phyloP scores from a whole-genome alignment of 2,329 filamentous ascomycete genomes.

The Lachnellula suecica region DNA sequence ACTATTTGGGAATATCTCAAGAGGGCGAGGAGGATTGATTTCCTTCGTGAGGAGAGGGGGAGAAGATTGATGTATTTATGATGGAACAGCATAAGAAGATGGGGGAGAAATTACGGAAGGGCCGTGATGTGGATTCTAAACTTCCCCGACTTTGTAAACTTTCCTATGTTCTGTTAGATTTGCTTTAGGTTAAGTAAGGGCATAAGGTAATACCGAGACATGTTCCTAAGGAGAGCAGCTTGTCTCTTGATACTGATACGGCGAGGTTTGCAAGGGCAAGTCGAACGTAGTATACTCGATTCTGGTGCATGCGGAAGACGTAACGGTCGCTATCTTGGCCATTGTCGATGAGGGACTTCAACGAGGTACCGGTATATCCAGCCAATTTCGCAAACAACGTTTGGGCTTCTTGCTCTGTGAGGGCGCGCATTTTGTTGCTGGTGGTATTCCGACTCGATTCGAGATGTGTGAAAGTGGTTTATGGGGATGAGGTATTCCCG shows the following conservation, averaged over 20 bases:
- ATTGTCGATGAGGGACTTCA: conserved; percentile 80
- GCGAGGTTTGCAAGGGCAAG: conserved; percentile 89
- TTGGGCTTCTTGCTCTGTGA: conserved; percentile 78
- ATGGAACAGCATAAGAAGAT: no score
- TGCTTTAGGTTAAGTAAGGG: conserved; percentile 3
- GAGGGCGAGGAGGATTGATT: no score
- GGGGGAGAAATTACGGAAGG: no score
- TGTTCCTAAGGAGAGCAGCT: conserved; percentile 82
- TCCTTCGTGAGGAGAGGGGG: no score
- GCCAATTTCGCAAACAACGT: conserved; percentile 91
- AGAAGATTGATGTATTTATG: no score
- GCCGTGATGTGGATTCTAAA: conserved; percentile 91
- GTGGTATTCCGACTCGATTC: background rate
- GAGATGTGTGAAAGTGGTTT: background rate
- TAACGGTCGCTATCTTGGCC: conserved; percentile 71
- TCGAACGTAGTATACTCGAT: conserved; percentile 88
- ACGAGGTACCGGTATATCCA: conserved; percentile 83
- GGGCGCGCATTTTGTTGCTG: conserved; percentile 63
- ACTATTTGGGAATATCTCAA: no score
- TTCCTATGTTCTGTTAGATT: conserved; percentile 53
- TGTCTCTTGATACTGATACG: conserved; percentile 78
- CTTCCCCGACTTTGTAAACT: conserved; percentile 96
- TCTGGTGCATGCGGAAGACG: conserved; percentile 81
- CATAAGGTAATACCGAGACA: conserved; percentile 59
- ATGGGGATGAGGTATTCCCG: background rate